Evolutionary conservation across 306 rosid species (phyloP).

Genomic region (Urtica urens): DNA sequence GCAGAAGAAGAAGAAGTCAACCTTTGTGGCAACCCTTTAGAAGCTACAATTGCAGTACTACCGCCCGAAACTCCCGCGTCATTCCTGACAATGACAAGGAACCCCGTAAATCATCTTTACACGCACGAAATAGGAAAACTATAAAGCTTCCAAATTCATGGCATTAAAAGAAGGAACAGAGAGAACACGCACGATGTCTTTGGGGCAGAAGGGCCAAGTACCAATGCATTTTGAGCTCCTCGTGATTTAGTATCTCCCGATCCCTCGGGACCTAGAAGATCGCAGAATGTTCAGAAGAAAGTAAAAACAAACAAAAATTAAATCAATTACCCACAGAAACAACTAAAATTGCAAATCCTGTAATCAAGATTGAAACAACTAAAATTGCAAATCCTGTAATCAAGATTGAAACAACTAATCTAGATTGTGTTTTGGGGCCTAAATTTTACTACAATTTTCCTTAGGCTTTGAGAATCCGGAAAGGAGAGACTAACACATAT

Average conservation of each 20-base stretch:
- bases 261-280: conserved; percentile 41
- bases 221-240: conserved; percentile 59
- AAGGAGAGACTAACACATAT: too few relatives aligned
- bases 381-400: too few relatives aligned
- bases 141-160: background rate
- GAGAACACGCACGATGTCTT: conserved; percentile 37
- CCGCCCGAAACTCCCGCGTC: conserved; percentile 49
- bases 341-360: too few relatives aligned
- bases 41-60: conserved; percentile 38
- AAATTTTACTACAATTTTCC: too few relatives aligned
- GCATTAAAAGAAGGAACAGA: background rate
- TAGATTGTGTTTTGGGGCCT: too few relatives aligned
- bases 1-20: conserved; percentile 22
- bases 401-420: too few relatives aligned
- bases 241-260: conserved; percentile 38
- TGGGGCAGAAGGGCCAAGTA: conserved; percentile 71
- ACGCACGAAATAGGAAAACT: background rate
- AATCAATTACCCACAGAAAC: too few relatives aligned
- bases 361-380: too few relatives aligned
- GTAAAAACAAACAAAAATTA: background rate
- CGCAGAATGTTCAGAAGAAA: background rate
- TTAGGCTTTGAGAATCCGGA: too few relatives aligned
- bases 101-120: conserved; percentile 1
- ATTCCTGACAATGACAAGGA: conserved; percentile 34
- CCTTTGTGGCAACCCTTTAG: conserved; percentile 83